Base-by-base conservation (phyloP, 768 basidiomycete genomes). In the Arthromyces matolae region DNA sequence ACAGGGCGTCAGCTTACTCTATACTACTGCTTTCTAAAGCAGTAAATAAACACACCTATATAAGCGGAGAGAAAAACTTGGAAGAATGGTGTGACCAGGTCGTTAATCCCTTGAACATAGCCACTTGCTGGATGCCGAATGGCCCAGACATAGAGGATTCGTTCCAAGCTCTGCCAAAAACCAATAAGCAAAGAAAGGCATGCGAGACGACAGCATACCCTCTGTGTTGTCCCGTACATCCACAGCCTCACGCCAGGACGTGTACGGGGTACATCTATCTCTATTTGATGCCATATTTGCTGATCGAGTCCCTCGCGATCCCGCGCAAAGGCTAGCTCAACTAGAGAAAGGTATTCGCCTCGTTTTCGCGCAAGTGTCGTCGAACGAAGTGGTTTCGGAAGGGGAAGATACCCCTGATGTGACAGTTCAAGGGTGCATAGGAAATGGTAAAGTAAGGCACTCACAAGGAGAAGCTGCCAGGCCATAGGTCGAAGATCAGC, bases 261-360 rank as follows among this genome's bases (percentile, higher is more conserved):
- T 31, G 96, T 99, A 44, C 96, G 77, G 9, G 96, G 96, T 5
- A 97, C 95, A 60, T 99, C 96, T 50, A 97, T 98, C 61, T 93
- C 92, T 57, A 98, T 98, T 67, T 99, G 96, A 68, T 98, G 96
- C 96, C 96, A 98, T 62, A 98, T 95, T 66, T 91, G 89, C 59
- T 93, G 92, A 66, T 99, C 95, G 24, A 95, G 76, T 0, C 88
- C 84, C 47, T 88, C 84, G 24, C 81, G 79, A 49, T 92, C 92
- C 31, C 89, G 79, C 10, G 88, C 83, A 64, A 98, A 99, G 13
- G 96, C 86, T 14, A 93, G 74, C 55, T 90, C 81, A 7, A 95
- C 94, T 51, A 97, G 77, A 13, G 89, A 89, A 32, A 81, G 77
- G 64, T 98, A 98, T 66, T 98, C 96, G 57, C 83, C 81, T 35